Base-by-base conservation (phyloP, 148 eudicot genomes). In the Camellia japonica region DNA sequence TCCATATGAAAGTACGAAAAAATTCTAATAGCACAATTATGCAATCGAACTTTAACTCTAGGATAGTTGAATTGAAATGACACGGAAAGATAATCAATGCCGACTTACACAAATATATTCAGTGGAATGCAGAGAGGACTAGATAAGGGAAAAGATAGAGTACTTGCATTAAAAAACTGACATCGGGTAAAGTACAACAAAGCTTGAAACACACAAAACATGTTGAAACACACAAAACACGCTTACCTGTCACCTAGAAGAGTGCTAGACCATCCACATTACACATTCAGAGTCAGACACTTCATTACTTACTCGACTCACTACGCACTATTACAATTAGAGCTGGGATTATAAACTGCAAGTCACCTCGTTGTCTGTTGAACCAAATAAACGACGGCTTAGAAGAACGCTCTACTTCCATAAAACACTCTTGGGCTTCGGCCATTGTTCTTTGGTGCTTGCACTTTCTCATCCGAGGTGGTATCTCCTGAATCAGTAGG, bases 331-430 rank as follows among this genome's bases (percentile, higher is more conserved):
- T 11, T 43, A 75, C 73, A 61, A 61, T 19, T 44, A 62, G 5
- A 75, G 43, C 52, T 62, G 52, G 58, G 66, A 61, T 75, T 58
- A 49, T 44, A 19, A 18, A 44, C 4, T 10, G 15, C 14, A 62
- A 75, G 18, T 43, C 56, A 46, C 69, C 56, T 30, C 46, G 14
- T 68, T 68, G 67, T 61, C 76, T 11, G 44, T 60, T 44, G 78
- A 71, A 79, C 74, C 51, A 15, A 30, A 19, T 46, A 61, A 76
- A 16, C 38, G 62, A 60, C 38, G 46, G n/a, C 58, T 78, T 76
- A 84, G 78, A 84, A 84, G 76, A 84, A 84, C 0, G 86, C 86
- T 59, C 84, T 73, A 79, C 84, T 81, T 23, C 83, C 84, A 52
- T 84, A 81, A 47, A 84, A 81, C 52, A 84, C 80, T 66, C 68